Conservation (phyloP, 1,284 basidiomycete genomes). For the Papiliotrema nemorosa region DNA sequence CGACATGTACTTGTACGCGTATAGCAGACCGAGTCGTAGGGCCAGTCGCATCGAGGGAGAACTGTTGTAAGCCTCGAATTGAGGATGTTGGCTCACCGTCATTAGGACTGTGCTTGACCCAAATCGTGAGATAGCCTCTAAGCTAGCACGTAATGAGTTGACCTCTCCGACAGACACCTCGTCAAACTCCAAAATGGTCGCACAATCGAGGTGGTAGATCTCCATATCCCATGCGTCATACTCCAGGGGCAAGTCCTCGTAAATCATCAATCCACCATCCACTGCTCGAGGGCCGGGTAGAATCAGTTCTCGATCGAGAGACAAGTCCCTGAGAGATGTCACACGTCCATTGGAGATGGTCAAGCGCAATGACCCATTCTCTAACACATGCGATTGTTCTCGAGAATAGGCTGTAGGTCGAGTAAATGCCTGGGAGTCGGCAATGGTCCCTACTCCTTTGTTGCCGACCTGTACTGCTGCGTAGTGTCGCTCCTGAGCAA, state of each 20-base stretch:
- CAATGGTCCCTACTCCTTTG: too few species aligned
- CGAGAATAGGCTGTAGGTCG: too few species aligned
- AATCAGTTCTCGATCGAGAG: constrained; percentile 70
- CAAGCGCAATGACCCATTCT: constrained; percentile 41
- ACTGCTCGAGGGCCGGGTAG: constrained; percentile 58
- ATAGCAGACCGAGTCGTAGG: constrained; percentile 65
- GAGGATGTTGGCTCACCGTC: constrained; percentile 1
- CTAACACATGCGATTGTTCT: too few species aligned
- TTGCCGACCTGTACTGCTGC: too few species aligned
- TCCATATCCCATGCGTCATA: constrained; percentile 68
- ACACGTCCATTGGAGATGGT: constrained; percentile 74
- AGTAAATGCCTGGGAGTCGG: too few species aligned
- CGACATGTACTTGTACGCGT: constrained; percentile 69
- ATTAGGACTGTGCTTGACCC: constrained; percentile 63
- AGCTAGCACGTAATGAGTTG: constrained; percentile 39
- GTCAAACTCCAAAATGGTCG: constrained; percentile 67
- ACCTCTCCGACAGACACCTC: constrained; percentile 57
- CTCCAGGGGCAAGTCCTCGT: constrained; percentile 63
- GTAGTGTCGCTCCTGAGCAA: too few species aligned
- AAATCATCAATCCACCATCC: constrained; percentile 77
- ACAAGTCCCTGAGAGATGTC: constrained; percentile 68
- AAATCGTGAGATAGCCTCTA: constrained; percentile 72
- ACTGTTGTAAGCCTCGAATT: constrained; percentile 67
- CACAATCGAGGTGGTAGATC: constrained; percentile 69
- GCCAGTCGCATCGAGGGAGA: constrained; percentile 76